A percentile compares a stretch with the other conserved stretches of the same genome.
These are phyloP conservation scores for Penicillium sp. DNA, from an alignment of 2,329 filamentous ascomycete species.

Conservation along the genomic window DNA sequence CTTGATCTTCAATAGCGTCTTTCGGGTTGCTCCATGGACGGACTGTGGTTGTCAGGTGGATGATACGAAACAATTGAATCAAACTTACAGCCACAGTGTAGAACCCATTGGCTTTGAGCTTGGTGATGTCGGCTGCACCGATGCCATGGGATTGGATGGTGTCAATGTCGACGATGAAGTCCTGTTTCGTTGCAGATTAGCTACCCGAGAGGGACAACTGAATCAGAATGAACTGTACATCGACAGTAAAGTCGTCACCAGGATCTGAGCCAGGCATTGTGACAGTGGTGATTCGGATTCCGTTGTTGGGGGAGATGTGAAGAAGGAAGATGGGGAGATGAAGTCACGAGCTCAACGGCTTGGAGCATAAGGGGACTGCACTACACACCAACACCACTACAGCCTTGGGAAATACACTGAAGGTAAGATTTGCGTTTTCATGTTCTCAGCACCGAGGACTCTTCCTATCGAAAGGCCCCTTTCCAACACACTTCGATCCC, in stretches of 20 bases:
- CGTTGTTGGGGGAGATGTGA: not conserved
- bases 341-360: not conserved
- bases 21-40: conserved; percentile 57
- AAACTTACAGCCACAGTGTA: conserved; percentile 57
- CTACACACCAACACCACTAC: not conserved
- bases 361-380: not conserved
- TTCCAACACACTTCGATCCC: conserved; percentile 20
- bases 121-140: conserved; percentile 60
- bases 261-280: conserved; percentile 52
- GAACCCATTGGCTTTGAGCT: conserved; percentile 59
- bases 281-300: not conserved
- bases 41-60: conserved; percentile 41
- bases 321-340: not conserved
- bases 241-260: conserved; percentile 51
- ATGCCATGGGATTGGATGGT: conserved; percentile 63
- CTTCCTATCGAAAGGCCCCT: conserved; percentile 18
- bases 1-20: conserved; percentile 61
- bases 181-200: conserved; percentile 31
- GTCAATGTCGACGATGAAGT: conserved; percentile 63
- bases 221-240: conserved; percentile 34
- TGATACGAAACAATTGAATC: not conserved
- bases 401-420: not conserved
- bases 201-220: not conserved
- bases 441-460: conserved; percentile 24
- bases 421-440: conserved; percentile 22